Conservation (phyloP, 148 eudicot genomes). For the Camellia japonica region DNA sequence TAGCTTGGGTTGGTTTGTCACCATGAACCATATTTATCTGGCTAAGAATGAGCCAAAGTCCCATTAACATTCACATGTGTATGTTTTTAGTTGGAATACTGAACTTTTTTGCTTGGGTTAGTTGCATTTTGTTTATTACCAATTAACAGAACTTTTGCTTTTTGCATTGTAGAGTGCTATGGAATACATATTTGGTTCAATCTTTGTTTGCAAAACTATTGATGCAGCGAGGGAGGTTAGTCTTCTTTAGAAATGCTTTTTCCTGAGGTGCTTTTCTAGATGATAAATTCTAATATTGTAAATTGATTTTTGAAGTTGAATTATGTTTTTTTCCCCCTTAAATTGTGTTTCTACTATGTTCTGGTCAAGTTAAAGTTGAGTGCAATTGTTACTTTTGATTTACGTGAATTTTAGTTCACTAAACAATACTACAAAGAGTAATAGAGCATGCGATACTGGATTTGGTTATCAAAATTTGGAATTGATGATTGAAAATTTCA, state of each 20-base stretch:
- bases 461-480: background rate
- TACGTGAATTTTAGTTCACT: background rate
- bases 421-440: background rate
- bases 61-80: background rate
- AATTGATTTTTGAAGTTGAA: background rate
- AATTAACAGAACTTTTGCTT: background rate
- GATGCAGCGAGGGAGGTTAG: slow-evolving; percentile 88
- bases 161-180: slow-evolving; percentile 71
- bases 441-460: background rate
- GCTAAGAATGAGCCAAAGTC: background rate
- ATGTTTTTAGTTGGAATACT: background rate
- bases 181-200: slow-evolving; percentile 97
- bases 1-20: no score
- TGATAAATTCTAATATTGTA: background rate
- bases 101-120: background rate
- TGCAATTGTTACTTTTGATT: background rate
- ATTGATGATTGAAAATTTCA: background rate
- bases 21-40: background rate
- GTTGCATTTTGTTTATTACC: background rate
- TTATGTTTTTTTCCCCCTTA: background rate
- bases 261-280: slow-evolving; percentile 8
- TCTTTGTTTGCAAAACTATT: slow-evolving; percentile 88
- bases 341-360: background rate
- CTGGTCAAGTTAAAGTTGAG: background rate
- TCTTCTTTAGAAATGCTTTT: slow-evolving; percentile 7